Evolutionary conservation across 768 basidiomycete species (phyloP).

Genomic region (Filobasidium wieringae): DNA sequence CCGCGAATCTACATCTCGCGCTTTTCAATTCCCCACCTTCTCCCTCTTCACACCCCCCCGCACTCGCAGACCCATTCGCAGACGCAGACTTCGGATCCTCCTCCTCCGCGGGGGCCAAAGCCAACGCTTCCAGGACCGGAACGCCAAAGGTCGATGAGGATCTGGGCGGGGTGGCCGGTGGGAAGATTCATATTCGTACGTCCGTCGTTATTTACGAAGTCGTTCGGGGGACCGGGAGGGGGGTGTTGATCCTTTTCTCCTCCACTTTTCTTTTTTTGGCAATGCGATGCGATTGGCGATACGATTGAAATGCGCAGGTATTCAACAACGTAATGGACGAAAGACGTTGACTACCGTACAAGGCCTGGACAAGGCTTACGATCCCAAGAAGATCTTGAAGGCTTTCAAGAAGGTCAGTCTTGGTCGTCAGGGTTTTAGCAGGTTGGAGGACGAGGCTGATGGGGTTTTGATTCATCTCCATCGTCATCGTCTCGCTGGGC

Average conservation of each 20-base stretch:
- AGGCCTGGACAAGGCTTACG: conserved; percentile 87
- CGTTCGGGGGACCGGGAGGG: background rate
- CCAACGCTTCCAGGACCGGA: background rate
- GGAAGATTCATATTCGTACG: conserved; percentile 42
- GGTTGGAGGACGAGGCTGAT: background rate
- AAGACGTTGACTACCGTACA: conserved; percentile 97
- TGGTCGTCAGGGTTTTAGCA: too few species aligned
- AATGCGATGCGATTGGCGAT: background rate
- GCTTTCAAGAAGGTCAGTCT: conserved; percentile 85
- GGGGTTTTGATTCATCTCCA: background rate
- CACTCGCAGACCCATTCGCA: conserved; percentile 84
- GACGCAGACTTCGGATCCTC: conserved; percentile 62
- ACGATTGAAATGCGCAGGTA: conserved; percentile 42
- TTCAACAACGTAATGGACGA: conserved; percentile 97
- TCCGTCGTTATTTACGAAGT: background rate
- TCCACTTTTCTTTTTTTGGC: background rate
- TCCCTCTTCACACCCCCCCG: background rate
- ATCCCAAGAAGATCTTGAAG: conserved; percentile 94
- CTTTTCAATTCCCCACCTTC: too few species aligned
- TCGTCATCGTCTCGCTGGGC: conserved; percentile 1
- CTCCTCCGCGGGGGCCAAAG: background rate
- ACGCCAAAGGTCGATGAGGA: background rate
- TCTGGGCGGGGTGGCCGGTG: conserved; percentile 21
- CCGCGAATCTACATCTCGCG: background rate
- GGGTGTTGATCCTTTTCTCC: background rate